Evolutionary conservation across 148 eudicot species (phyloP).

Genomic region (Vaccinium darrowii): DNA sequence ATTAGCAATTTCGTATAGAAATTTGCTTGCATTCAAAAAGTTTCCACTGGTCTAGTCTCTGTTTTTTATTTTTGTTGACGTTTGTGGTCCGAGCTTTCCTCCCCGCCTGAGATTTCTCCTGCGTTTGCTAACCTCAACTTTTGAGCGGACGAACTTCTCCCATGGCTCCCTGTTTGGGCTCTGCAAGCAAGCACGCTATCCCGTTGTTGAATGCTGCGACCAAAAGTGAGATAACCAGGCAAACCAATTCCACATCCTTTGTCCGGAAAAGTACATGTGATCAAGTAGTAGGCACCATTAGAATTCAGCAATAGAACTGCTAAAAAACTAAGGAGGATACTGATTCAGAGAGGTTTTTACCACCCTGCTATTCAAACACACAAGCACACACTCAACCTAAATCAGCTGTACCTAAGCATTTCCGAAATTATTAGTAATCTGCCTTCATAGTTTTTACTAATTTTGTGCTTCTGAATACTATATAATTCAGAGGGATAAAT

Average conservation of each 20-base stretch:
- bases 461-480: too few relatives aligned
- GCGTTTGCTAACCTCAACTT: too few relatives aligned
- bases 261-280: neutral
- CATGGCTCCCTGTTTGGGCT: too few relatives aligned
- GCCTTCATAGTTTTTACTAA: too few relatives aligned
- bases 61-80: too few relatives aligned
- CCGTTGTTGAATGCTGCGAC: neutral
- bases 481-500: too few relatives aligned
- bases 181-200: neutral
- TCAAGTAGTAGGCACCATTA: neutral
- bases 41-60: too few relatives aligned
- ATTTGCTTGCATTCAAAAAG: too few relatives aligned
- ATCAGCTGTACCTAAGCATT: neutral
- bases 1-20: too few relatives aligned
- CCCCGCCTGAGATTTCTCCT: too few relatives aligned
- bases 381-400: neutral
- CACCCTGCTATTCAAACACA: constrained; percentile 60
- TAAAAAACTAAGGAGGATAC: constrained; percentile 44
- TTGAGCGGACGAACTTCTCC: too few relatives aligned
- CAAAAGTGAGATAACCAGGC: neutral
- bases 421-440: neutral
- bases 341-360: constrained; percentile 98
- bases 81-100: too few relatives aligned
- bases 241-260: neutral
- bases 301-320: neutral